Evolutionary conservation across 192 early-diverging fungal genomes (phyloP).

Genomic region (Rhizoclosmatium globosum): DNA sequence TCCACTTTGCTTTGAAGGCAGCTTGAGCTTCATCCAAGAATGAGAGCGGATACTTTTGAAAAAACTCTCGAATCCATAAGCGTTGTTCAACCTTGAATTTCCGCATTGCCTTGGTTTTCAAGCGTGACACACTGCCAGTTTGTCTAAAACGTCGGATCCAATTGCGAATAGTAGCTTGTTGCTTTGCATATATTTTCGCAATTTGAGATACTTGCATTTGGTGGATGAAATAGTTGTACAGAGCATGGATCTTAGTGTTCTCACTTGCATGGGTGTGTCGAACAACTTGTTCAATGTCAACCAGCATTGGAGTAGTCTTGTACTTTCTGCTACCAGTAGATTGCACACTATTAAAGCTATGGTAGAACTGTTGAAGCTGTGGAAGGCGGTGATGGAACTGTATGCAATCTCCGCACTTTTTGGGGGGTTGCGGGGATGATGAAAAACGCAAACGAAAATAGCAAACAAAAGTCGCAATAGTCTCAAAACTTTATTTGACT

Average conservation of each 20-base stretch:
- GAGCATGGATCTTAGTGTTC: conserved; percentile 10
- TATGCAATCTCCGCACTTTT: not conserved
- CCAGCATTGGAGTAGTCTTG: not conserved
- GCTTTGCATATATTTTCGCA: not conserved
- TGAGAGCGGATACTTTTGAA: not conserved
- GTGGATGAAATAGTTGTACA: conserved; percentile 9
- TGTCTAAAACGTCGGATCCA: conserved; percentile 4
- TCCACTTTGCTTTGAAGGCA: not conserved
- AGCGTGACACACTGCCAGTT: not conserved
- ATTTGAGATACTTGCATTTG: not conserved
- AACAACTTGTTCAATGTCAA: not conserved
- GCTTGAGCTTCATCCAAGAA: conserved; percentile 14
- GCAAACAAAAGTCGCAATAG: conserved; percentile 1
- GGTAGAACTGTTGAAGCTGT: not conserved
- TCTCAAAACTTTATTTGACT: no score
- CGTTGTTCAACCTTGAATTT: conserved; percentile 6
- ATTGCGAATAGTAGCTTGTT: not conserved
- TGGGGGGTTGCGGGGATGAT: not conserved
- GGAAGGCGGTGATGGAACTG: not conserved
- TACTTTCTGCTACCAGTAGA: not conserved
- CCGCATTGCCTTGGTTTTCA: not conserved
- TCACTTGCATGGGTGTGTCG: conserved; percentile 5
- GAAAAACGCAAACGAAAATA: not conserved
- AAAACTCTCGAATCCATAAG: not conserved
- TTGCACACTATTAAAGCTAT: not conserved